Evolutionary conservation across 1,284 basidiomycete species (phyloP).

Genomic region (Phylloboletellus chloephorus): DNA sequence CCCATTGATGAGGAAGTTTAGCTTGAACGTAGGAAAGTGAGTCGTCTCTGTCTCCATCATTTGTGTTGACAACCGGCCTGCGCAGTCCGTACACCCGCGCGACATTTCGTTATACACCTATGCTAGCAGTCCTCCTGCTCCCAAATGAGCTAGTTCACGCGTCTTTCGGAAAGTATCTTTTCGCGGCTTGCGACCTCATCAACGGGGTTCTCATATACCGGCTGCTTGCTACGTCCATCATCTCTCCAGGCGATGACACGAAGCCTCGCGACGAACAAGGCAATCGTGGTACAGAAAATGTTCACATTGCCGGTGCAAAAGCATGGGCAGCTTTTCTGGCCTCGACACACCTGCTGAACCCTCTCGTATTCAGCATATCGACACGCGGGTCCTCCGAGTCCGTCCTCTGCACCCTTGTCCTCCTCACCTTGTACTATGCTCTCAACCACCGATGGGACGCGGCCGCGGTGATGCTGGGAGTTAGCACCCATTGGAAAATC

Average conservation of each 20-base stretch:
- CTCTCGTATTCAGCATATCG: constrained; percentile 92
- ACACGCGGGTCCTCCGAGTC: constrained; percentile 95
- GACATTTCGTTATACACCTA: constrained; percentile 95
- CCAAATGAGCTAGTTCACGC: constrained; percentile 79
- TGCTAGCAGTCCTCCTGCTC: constrained; percentile 77
- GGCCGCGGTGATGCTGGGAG: constrained; percentile 69
- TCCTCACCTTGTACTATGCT: constrained; percentile 64
- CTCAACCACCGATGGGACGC: constrained; percentile 49
- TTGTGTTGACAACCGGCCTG: constrained; percentile 7
- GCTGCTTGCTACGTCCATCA: constrained; percentile 53
- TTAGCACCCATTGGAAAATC: constrained; percentile 91
- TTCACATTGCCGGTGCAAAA: background rate
- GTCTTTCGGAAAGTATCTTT: constrained; percentile 87
- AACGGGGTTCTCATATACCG: constrained; percentile 77
- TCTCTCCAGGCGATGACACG: constrained; percentile 14
- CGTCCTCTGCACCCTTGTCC: constrained; percentile 76
- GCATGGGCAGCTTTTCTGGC: constrained; percentile 48
- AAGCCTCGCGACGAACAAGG: constrained; percentile 19
- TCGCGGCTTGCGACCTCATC: constrained; percentile 80
- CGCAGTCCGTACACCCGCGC: constrained; percentile 85
- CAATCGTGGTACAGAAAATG: background rate
- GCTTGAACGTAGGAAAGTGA: constrained; percentile 62
- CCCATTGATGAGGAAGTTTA: constrained; percentile 38
- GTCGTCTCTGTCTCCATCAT: constrained; percentile 23
- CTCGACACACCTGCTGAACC: constrained; percentile 79